Base-by-base conservation (phyloP, 2,329 filamentous ascomycete species). In the Leptographium radiaticola region DNA sequence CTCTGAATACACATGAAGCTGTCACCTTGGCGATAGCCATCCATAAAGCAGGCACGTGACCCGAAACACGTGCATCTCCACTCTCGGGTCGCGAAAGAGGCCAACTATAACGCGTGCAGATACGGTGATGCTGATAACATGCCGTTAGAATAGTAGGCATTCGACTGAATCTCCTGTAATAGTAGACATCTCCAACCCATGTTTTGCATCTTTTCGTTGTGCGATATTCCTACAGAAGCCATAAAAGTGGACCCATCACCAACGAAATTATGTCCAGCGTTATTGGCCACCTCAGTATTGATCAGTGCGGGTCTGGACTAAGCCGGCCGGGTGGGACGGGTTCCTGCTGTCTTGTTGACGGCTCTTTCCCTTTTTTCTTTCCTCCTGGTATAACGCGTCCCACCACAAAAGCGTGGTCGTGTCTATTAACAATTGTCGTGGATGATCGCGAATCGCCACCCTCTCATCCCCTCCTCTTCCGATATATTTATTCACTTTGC, bases 381-480 rank as follows among this genome's bases (percentile, higher is more conserved):
- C 51, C 48, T 43, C 34, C 53, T 20, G 48, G 39, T 52, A 55
- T 49, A 52, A 55, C 50, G 49, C 49, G 49, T 52, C 38, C 49
- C 45, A 44, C 49, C 46, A 34, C 40, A 52, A 49, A 52, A 51
- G 44, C 36, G 49, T 51, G 49, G 43, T 18, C 48, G 40, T 49
- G 47, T 31, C 47, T 53, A 53, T 53, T 47, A 25, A 25, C 45
- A n/a, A 30, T 13, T 46, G 4, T 16, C 15, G 25, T 45, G 15
- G 39, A 48, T 18, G 36, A 46, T 50, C 47, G 52, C 47, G 47
- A 50, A 44, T 38, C 12, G 33, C 31, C 13, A 18, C 15, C 30
- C 30, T 16, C 9, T 44, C 52, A 30, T 38, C 46, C 15, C 20
- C 20, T 33, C 25, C 31, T 16, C 31, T n/a, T 30, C 38, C 42